Base-by-base conservation (phyloP, 495 filamentous ascomycete species). In the Achaetomiella virescens region DNA sequence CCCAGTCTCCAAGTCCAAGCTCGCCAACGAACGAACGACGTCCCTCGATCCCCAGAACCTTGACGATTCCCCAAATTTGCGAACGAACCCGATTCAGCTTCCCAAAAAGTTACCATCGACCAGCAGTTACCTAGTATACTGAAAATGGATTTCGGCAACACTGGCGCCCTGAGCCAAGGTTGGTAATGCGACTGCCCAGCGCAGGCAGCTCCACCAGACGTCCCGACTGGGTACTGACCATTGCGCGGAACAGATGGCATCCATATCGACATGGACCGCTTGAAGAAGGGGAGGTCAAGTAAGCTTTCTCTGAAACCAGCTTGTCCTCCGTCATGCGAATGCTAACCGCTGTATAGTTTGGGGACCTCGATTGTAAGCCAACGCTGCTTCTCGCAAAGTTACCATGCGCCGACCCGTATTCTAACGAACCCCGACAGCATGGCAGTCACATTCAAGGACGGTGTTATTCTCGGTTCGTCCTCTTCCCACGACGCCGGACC, bases 371-470 rank as follows among this genome's bases (percentile, higher is more conserved):
- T 98, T n/a, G 91, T 97, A 79, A 81, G 87, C 72, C 53, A 59
- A 17, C 45, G 54, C 54, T 46, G 50, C 52, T 57, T n/a, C 48
- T 53, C 25, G 40, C 14, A 27, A 21, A 31, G 27, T 31, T 17
- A 24, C 20, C 46, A 47, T 45, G 31, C 52, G 37, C 57, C 59
- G 31, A 59, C 54, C 42, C 45, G 2, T 31, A 18, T 12, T 55
- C 65, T 73, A 55, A 72, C 58, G 9, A 40, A 20, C 43, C 4
- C 37, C 17, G 21, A 48, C 59, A 89, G 86, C 69, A 90, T 90
- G 86, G 87, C 93, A 36, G 90, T 97, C 64, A 97, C 93, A 69
- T 98, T 97, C 83, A 88, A 91, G 67, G 90, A 95, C 64, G 93
- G 93, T 48, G 95, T 98, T 43, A 95, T 98, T 71, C 80, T 98